phyloP scores from a whole-genome alignment of 2,329 filamentous ascomycete species.

The Pseudonectria foliicola region DNA sequence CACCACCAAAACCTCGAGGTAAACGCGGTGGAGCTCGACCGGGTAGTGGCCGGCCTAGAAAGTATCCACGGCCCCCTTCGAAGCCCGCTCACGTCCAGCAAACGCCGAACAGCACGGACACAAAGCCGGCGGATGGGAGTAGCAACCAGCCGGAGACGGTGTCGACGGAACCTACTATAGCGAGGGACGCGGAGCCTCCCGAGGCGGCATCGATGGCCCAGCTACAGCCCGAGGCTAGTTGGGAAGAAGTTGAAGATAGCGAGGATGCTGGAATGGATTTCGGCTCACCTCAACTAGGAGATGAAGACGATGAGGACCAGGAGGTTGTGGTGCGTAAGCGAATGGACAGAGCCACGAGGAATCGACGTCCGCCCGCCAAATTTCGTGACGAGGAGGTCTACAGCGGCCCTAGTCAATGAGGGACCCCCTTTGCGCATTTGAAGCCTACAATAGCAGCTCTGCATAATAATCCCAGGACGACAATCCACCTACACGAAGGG shows the following conservation, averaged over 20 bases:
- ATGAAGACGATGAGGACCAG: constrained; percentile 23
- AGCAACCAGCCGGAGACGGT: neutral
- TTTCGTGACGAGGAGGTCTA: constrained; percentile 27
- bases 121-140: neutral
- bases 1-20: constrained; percentile 24
- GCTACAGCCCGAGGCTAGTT: constrained; percentile 6
- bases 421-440: neutral
- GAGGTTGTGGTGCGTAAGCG: constrained; percentile 24
- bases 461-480: too few species aligned
- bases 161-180: neutral
- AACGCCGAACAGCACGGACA: neutral
- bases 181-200: neutral
- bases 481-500: too few species aligned
- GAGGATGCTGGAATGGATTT: constrained; percentile 18
- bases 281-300: constrained; percentile 8
- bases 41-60: constrained; percentile 33
- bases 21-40: constrained; percentile 33
- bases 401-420: constrained; percentile 10
- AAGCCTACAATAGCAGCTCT: too few species aligned
- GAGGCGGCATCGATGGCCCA: constrained; percentile 1
- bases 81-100: constrained; percentile 8
- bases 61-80: constrained; percentile 25
- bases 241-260: constrained; percentile 25
- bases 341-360: constrained; percentile 21
- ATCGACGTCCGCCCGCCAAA: constrained; percentile 29